Conservation (phyloP, 495 filamentous ascomycete species). For the Platismatia glauca region DNA sequence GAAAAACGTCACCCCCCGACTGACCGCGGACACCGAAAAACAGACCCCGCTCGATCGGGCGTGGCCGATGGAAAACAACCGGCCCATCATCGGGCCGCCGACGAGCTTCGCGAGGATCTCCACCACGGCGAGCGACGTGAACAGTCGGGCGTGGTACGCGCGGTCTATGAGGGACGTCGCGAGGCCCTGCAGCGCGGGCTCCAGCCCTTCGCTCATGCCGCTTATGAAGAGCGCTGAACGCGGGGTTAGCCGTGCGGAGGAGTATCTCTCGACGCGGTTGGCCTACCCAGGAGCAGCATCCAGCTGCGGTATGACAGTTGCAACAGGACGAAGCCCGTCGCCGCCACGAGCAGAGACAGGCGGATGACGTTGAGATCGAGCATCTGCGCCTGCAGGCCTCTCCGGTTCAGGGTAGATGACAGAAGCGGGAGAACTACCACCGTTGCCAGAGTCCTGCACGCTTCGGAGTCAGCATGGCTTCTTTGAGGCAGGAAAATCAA, state of each 20-base stretch:
- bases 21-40: slow-evolving; percentile 15
- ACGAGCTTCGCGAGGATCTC: slow-evolving; percentile 21
- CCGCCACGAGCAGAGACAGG: slow-evolving; percentile 10
- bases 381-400: slow-evolving; percentile 8
- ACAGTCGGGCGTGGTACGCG: slow-evolving; percentile 15
- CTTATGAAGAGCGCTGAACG: slow-evolving; percentile 14
- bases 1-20: not conserved
- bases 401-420: slow-evolving; percentile 6
- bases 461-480: too few relatives aligned
- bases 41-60: slow-evolving; percentile 11
- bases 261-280: not conserved
- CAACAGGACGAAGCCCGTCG: slow-evolving; percentile 16
- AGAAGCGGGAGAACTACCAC: slow-evolving; percentile 13
- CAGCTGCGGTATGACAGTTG: slow-evolving; percentile 15
- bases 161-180: slow-evolving; percentile 16
- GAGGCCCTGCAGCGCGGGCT: slow-evolving; percentile 20
- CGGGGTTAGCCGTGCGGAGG: not conserved
- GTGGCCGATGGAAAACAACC: slow-evolving; percentile 19
- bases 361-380: slow-evolving; percentile 22
- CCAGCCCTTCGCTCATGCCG: slow-evolving; percentile 17
- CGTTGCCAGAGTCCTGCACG: slow-evolving; percentile 14
- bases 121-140: slow-evolving; percentile 20
- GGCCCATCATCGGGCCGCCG: slow-evolving; percentile 16
- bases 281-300: slow-evolving; percentile 18
- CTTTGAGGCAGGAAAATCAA: too few relatives aligned